A percentile compares a stretch with the other conserved stretches of the same genome.
Conservation (phyloP, 2,329 filamentous ascomycete genomes). For the Pseudocercospora vitis region DNA sequence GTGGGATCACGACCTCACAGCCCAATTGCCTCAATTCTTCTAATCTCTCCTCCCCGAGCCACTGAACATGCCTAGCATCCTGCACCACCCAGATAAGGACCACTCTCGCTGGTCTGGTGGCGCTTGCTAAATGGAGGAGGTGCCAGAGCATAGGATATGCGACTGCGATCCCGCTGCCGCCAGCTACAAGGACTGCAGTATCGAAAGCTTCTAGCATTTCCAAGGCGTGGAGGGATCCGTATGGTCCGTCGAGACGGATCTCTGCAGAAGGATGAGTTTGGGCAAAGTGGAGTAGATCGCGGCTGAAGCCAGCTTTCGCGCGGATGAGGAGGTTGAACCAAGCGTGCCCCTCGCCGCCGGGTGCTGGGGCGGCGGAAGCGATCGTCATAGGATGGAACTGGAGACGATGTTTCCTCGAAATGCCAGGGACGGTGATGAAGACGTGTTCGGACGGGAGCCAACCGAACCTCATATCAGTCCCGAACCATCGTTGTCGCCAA, state of each 20-base stretch:
- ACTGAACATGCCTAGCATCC: slow-evolving; percentile 53
- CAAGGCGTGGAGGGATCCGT: slow-evolving; percentile 59
- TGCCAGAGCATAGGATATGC: slow-evolving; percentile 61
- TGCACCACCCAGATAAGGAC: slow-evolving; percentile 62
- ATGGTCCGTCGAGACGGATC: slow-evolving; percentile 64
- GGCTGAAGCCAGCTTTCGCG: slow-evolving; percentile 60
- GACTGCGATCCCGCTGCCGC: slow-evolving; percentile 65
- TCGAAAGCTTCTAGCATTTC: slow-evolving; percentile 53
- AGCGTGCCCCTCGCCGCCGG: slow-evolving; percentile 42
- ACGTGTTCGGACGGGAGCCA: slow-evolving; percentile 65
- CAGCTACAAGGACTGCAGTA: slow-evolving; percentile 58
- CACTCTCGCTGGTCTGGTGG: slow-evolving; percentile 9
- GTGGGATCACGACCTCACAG: slow-evolving; percentile 55
- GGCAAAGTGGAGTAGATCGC: slow-evolving; percentile 55
- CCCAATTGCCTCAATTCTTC: slow-evolving; percentile 53
- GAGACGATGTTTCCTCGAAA: slow-evolving; percentile 54
- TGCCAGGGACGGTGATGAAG: slow-evolving; percentile 59
- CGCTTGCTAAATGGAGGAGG: slow-evolving; percentile 24
- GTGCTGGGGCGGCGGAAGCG: slow-evolving; percentile 58
- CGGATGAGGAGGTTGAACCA: slow-evolving; percentile 61
- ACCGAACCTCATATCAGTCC: slow-evolving; percentile 42
- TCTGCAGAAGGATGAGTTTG: slow-evolving; percentile 44
- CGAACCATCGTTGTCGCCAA: slow-evolving; percentile 22
- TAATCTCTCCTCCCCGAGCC: slow-evolving; percentile 54
- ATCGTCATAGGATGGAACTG: slow-evolving; percentile 69